Conservation (phyloP, 441 rosid species). For the Euphorbia corollata region DNA sequence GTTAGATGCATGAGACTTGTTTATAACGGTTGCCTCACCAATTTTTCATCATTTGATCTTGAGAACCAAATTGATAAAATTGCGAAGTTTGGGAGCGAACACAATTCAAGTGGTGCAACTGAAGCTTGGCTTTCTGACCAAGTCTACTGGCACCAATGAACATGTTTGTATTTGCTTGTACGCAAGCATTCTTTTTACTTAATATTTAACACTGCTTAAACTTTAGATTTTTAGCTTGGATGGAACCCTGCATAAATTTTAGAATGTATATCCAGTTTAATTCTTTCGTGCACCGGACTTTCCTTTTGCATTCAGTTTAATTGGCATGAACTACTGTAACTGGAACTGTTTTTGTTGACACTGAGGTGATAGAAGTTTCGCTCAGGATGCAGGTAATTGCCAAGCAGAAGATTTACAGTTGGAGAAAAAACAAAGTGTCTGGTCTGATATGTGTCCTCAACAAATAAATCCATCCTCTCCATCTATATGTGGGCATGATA, state of each 20-base stretch:
- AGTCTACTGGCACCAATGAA: background rate
- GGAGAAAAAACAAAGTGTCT: slow-evolving; percentile 13
- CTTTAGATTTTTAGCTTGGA: background rate
- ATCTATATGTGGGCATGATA: slow-evolving; percentile 18
- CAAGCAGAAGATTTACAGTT: slow-evolving; percentile 32
- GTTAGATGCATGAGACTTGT: background rate
- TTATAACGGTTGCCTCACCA: background rate
- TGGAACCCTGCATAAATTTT: background rate
- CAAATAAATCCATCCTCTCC: slow-evolving; percentile 20
- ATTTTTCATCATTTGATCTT: background rate
- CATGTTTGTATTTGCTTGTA: background rate
- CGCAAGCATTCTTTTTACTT: background rate
- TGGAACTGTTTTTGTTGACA: slow-evolving; percentile 23
- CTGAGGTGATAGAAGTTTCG: slow-evolving; percentile 29
- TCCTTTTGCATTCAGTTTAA: too few species aligned
- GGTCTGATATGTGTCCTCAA: slow-evolving; percentile 19
- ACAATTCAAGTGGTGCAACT: background rate
- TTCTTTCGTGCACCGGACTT: too few species aligned
- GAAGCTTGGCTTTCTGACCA: background rate
- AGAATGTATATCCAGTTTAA: background rate
- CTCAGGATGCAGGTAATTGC: slow-evolving; percentile 40
- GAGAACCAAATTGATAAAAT: background rate
- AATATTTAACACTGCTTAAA: background rate
- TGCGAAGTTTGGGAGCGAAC: background rate
- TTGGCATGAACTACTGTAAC: background rate